These are phyloP conservation scores for Eucalyptus sp. DNA, from an alignment of 345 rosid genomes.

Conservation along the genomic window DNA sequence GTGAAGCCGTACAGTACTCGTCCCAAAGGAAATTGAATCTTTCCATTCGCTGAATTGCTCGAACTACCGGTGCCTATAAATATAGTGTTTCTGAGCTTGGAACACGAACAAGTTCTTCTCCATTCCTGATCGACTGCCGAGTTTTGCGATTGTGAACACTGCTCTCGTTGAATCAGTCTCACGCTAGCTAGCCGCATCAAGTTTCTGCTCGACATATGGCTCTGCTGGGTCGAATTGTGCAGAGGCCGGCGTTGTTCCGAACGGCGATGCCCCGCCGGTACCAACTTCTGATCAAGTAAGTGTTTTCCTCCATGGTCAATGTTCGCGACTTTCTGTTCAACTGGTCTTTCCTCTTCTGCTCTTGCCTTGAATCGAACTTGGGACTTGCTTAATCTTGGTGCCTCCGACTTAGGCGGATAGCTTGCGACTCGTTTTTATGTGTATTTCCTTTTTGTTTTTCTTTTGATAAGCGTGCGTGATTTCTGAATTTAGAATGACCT, in stretches of 20 bases:
- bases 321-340: background rate
- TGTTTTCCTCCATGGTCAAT: background rate
- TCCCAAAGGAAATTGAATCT: background rate
- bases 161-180: fast-evolving
- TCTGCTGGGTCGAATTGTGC: background rate
- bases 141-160: background rate
- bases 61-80: background rate
- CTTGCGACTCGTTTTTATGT: background rate
- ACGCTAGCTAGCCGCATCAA: background rate
- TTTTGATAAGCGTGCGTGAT: background rate
- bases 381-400: background rate
- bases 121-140: background rate
- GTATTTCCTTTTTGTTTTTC: background rate
- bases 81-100: background rate
- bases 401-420: background rate
- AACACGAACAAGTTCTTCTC: background rate
- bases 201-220: background rate
- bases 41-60: background rate
- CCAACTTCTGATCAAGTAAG: background rate
- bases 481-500: background rate
- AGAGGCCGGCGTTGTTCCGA: background rate
- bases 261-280: background rate
- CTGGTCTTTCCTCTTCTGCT: too few species aligned
- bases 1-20: too few species aligned
- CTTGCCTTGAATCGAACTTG: too few species aligned